Evolutionary conservation across 768 basidiomycete genomes (phyloP), one percentile per base, ranked within the genome.

Genomic region (Tulasnella sp.): DNA sequence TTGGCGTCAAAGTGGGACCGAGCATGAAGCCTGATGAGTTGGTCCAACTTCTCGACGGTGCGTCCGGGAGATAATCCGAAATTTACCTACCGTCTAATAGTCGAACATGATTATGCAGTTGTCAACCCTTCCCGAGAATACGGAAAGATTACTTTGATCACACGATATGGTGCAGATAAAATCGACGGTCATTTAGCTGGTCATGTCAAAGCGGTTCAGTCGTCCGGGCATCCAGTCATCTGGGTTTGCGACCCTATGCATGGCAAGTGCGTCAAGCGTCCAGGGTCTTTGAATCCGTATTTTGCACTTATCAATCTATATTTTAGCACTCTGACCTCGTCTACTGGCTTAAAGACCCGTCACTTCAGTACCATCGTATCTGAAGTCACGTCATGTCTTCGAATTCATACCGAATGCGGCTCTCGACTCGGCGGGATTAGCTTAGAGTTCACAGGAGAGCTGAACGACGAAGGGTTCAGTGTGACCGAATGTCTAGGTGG

Each of bases 171-270:
- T 3, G 94, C 94, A 0, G 83, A 82, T 1, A 95, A 95, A 92
- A 87, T 97, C 75, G 88, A 88, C 69, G 79, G 84, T 35, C 84
- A 88, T 76, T 88, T 98, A 8, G 84, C 94, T 0, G 84, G 80
- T 0, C 96, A 98, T 78, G 95, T 99, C 78, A 79, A 80, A 14
- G 89, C 88, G 8, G 95, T 99, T 17, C 88, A 91, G 77, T 75
- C 81, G 66, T 89, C 93, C 1, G 87, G 86, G 0, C 95, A 98
- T 78, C 91, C 91, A 1, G 95, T 97, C 2, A 87, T 89, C 9
- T 98, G 95, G 94, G 86, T 95, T 66, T 95, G 92, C 77, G 97
- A 98, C 80, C 95, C 95, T 2, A 98, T 98, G 96, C 96, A 98
- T 76, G 96, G 95, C 82, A 97, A 98, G 94, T 94, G 77, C 76